phyloP scores from a whole-genome alignment of 208 protist species.

The Tritrichomonas musculus region DNA sequence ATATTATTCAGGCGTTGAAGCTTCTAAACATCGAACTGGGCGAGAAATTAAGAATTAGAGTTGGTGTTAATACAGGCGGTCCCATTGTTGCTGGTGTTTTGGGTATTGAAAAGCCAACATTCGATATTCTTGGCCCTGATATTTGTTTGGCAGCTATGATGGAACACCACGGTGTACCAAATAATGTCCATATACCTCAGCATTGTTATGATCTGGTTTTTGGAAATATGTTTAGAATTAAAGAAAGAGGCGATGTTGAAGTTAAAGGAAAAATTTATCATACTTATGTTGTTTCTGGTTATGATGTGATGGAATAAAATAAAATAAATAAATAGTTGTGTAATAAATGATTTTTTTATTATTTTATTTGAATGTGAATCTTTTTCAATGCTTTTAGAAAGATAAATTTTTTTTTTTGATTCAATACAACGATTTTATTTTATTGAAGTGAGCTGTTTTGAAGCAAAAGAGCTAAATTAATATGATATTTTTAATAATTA shows the following conservation, averaged over 20 bases:
- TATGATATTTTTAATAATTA: too few relatives aligned
- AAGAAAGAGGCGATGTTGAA: slow-evolving; percentile 3
- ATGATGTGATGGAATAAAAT: background rate
- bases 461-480: too few relatives aligned
- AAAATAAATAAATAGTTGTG: too few relatives aligned
- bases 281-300: background rate
- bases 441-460: too few relatives aligned
- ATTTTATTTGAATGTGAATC: too few relatives aligned
- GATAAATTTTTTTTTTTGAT: too few relatives aligned
- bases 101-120: slow-evolving; percentile 33
- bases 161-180: slow-evolving; percentile 29
- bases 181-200: slow-evolving; percentile 8
- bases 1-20: background rate
- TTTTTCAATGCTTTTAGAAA: too few relatives aligned
- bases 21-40: background rate
- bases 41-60: background rate
- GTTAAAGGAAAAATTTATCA: slow-evolving; percentile 2
- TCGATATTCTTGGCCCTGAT: slow-evolving; percentile 13
- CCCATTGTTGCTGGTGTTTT: slow-evolving; percentile 27
- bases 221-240: background rate
- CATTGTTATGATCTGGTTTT: slow-evolving; percentile 12
- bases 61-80: background rate
- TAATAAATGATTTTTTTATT: too few relatives aligned
- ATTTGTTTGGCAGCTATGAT: background rate
- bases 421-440: too few relatives aligned